Base-by-base conservation (phyloP, 169 alveolate species). In the Eimeria sp. region DNA sequence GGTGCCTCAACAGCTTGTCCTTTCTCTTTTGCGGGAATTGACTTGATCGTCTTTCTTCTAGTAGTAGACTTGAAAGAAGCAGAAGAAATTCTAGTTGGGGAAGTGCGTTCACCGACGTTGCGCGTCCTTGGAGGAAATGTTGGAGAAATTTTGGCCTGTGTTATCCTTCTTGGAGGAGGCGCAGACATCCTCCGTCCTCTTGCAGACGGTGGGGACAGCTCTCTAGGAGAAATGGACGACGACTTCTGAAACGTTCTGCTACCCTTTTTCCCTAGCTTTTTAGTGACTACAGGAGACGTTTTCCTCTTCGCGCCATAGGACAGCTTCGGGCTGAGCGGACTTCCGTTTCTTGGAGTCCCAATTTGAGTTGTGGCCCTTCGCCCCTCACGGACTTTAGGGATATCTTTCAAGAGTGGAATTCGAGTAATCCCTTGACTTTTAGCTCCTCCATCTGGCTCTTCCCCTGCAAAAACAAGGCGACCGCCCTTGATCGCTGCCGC, bases 401-500 rank as follows among this genome's bases (percentile, higher is more conserved):
- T 57, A 11, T 87, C 83, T 65, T 87, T 87, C 67, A 61, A 9
- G 5, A 49, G 94, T 14, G 78, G 94, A 30, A 87, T 30, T 10
- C 70, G 82, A 25, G 82, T 20, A 27, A 49, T 87, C 49, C 58
- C 94, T 13, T 63, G 83, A 5, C 84, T 22, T 43, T 43, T 40
- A 87, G 94, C 49, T n/a, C 57, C 94, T 45, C 63, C 63, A 14
- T 87, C 83, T 65, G 13, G 20, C 3, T 87, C 84, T 13, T 61
- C 94, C 30, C 49, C 94, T 1, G 83, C 16, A 14, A 51, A 43
- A 65, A 87, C 83, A 47, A 65, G 27, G 27, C 94, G 94, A 30
- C 94, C 94, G 3, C 67, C 61, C 83, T 87, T 87, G 80, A 47
- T 43, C 49, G 94, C 49, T 45, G 83, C 94, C 67, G 94, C 47